These are phyloP conservation scores for Salicornia ramosissima DNA, from an alignment of 148 eudicot species.

Conservation along the genomic window DNA sequence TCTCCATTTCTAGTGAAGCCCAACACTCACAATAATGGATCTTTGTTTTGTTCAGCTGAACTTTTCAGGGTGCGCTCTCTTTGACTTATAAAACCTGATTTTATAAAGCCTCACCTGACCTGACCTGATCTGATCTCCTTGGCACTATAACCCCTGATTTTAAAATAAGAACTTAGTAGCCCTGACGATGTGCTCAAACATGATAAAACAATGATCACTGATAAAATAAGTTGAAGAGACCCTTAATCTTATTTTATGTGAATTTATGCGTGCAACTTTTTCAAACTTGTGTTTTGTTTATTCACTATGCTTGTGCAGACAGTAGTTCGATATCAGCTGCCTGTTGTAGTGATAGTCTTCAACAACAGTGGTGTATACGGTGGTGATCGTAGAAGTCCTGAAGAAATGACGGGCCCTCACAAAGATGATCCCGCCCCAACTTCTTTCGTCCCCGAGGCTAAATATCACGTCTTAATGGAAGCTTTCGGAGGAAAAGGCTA, in stretches of 20 bases:
- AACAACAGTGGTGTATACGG: conserved; percentile 94
- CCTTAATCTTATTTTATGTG: background rate
- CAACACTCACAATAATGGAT: too few relatives aligned
- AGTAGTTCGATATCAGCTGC: conserved; percentile 79
- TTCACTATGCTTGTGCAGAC: conserved; percentile 42
- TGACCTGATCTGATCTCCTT: too few relatives aligned
- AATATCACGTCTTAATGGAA: conserved; percentile 64
- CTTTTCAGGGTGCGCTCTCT: too few relatives aligned
- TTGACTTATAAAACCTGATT: too few relatives aligned
- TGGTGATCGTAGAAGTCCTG: conserved; percentile 76
- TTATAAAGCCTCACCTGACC: too few relatives aligned
- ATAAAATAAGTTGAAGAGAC: too few relatives aligned
- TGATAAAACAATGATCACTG: too few relatives aligned
- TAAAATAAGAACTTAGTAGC: too few relatives aligned
- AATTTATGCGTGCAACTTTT: background rate
- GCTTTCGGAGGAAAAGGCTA: conserved; percentile 96
- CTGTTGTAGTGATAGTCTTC: conserved; percentile 83
- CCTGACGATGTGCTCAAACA: too few relatives aligned
- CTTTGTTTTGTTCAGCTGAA: too few relatives aligned
- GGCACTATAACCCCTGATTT: too few relatives aligned
- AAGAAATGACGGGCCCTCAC: conserved; percentile 71
- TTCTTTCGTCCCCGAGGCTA: conserved; percentile 76
- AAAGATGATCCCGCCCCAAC: conserved; percentile 93
- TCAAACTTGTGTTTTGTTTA: background rate
- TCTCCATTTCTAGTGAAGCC: too few relatives aligned